phyloP scores from a whole-genome alignment of 139 green algal species.

The Coelastrella sp. region DNA sequence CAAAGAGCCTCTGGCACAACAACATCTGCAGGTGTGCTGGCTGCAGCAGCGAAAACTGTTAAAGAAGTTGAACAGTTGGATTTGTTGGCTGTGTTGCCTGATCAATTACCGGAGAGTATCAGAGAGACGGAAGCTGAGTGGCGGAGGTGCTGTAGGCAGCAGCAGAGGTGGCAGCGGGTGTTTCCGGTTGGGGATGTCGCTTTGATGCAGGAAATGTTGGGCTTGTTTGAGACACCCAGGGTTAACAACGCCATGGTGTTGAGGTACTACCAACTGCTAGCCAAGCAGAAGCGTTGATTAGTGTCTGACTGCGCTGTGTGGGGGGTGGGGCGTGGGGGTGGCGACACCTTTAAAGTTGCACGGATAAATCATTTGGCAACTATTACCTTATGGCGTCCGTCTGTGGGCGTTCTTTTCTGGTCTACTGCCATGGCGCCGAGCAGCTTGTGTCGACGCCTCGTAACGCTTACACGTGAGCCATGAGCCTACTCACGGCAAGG shows the following conservation, averaged over 20 bases:
- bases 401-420: too few species aligned
- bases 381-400: too few species aligned
- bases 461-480: too few species aligned
- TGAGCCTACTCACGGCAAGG: too few species aligned
- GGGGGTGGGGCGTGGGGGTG: too few species aligned
- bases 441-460: too few species aligned
- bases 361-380: too few species aligned
- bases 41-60: constrained; percentile 1
- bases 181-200: constrained; percentile 3
- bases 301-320: too few species aligned
- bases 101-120: constrained; percentile 37
- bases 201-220: neutral
- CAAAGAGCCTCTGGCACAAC: neutral
- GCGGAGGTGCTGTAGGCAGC: neutral
- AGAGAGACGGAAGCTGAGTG: constrained; percentile 50
- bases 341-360: too few species aligned
- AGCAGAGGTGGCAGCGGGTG: constrained; percentile 28
- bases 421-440: too few species aligned
- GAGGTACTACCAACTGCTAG: neutral
- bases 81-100: constrained; percentile 12
- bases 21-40: neutral
- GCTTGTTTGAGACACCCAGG: constrained; percentile 16
- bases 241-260: constrained; percentile 1
- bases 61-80: constrained; percentile 33
- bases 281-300: too few species aligned